A percentile compares a stretch with the other conserved stretches of the same genome.
These are phyloP conservation scores for Endocarpon pusillum DNA, from an alignment of 495 filamentous ascomycete genomes.

Conservation along the genomic window DNA sequence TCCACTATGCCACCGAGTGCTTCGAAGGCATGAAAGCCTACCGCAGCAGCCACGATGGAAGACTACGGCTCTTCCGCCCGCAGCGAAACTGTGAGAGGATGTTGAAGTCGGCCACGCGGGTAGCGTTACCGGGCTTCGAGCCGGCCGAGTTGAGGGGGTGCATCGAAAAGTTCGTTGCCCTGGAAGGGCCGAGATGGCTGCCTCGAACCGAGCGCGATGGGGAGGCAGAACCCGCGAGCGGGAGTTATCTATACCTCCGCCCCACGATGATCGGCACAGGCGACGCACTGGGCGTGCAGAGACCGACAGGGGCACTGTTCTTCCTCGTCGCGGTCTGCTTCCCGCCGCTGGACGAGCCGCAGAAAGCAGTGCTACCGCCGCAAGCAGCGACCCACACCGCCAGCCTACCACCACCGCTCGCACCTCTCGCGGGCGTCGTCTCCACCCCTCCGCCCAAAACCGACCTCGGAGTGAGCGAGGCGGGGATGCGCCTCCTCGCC, in stretches of 20 bases:
- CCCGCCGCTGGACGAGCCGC: conserved; percentile 38
- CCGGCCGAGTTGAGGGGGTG: conserved; percentile 55
- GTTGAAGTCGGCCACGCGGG: conserved; percentile 48
- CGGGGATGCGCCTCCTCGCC: conserved; percentile 62
- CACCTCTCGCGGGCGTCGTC: not conserved
- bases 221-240: too few relatives aligned
- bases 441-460: conserved; percentile 9
- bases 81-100: conserved; percentile 62
- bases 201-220: not conserved
- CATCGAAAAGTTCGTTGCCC: conserved; percentile 50
- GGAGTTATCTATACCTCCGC: conserved; percentile 57
- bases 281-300: conserved; percentile 61
- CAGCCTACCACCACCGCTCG: conserved; percentile 4
- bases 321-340: conserved; percentile 67
- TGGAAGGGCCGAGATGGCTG: conserved; percentile 15
- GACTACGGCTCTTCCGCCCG: conserved; percentile 73
- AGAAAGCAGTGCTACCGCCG: too few relatives aligned
- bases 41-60: conserved; percentile 56
- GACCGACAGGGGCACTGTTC: conserved; percentile 65
- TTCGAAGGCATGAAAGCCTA: conserved; percentile 86
- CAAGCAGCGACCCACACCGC: conserved; percentile 6
- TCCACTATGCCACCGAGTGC: conserved; percentile 86
- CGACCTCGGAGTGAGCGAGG: conserved; percentile 10
- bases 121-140: conserved; percentile 62
- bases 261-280: conserved; percentile 77